Percentiles rank a stretch among this genome's conserved stretches.
These are phyloP conservation scores for Xerocomus amazonicus DNA, from an alignment of 1,284 basidiomycete genomes.

Conservation along the genomic window DNA sequence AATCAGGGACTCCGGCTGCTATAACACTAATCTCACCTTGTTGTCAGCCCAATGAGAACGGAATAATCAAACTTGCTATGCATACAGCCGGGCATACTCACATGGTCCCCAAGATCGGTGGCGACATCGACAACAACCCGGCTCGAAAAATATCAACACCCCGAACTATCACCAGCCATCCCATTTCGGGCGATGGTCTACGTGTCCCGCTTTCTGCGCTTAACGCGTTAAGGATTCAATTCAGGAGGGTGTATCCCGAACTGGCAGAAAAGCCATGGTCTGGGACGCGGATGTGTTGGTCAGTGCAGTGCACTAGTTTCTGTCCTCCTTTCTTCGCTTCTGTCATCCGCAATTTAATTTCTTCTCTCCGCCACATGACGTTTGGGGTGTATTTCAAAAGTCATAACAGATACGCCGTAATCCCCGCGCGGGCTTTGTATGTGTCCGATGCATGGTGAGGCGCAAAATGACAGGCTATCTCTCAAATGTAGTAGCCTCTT, in stretches of 20 bases:
- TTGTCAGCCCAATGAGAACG: conserved; percentile 61
- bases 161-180: conserved; percentile 56
- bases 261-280: conserved; percentile 65
- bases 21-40: background rate
- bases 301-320: conserved; percentile 20
- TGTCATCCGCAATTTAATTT: too few relatives aligned
- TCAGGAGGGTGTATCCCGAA: conserved; percentile 67
- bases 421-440: background rate
- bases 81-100: conserved; percentile 67
- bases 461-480: too few relatives aligned
- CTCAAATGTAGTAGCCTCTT: too few relatives aligned
- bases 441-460: background rate
- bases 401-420: background rate
- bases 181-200: conserved; percentile 44
- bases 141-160: conserved; percentile 55
- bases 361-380: background rate
- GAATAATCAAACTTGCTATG: conserved; percentile 71
- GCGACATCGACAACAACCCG: conserved; percentile 3
- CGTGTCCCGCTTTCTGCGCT: conserved; percentile 59
- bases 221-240: conserved; percentile 45
- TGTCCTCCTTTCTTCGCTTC: background rate
- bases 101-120: conserved; percentile 22
- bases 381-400: background rate
- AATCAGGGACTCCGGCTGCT: too few relatives aligned
- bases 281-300: conserved; percentile 83